A percentile compares a stretch with the other conserved stretches of the same genome.
Conservation (phyloP, 441 rosid species). For the Erodium trifolium region DNA sequence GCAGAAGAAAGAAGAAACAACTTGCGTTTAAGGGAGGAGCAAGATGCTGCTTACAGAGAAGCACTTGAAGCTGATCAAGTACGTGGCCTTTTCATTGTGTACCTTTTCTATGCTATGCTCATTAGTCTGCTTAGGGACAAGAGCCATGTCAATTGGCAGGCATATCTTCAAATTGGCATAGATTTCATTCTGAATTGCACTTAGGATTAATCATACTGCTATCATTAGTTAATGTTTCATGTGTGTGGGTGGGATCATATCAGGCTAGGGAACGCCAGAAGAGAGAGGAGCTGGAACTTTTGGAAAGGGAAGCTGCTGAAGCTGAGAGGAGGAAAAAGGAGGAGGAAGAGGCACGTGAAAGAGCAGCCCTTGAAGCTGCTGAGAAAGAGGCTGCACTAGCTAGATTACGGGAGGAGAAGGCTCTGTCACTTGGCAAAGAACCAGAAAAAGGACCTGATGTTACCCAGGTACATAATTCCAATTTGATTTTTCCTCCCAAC, state of each 20-base stretch:
- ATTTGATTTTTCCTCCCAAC: not conserved
- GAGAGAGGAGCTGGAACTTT: slow-evolving; percentile 72
- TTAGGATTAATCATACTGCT: no score
- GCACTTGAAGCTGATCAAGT: slow-evolving; percentile 99
- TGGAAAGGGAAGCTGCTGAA: slow-evolving; percentile 89
- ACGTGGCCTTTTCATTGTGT: slow-evolving; percentile 16
- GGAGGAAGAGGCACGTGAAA: slow-evolving; percentile 81
- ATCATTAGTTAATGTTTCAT: no score
- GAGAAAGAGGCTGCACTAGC: slow-evolving; percentile 72
- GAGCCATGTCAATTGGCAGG: no score
- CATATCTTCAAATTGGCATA: no score
- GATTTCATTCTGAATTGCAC: no score
- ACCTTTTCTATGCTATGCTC: not conserved
- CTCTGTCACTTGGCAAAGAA: slow-evolving; percentile 69
- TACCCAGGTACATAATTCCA: slow-evolving; percentile 48
- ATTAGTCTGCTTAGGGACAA: not conserved
- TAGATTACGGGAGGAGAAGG: slow-evolving; percentile 76
- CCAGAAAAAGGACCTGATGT: slow-evolving; percentile 84
- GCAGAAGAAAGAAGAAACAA: slow-evolving; percentile 87
- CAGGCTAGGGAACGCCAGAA: slow-evolving; percentile 91
- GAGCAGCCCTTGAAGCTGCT: slow-evolving; percentile 70
- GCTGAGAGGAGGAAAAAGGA: slow-evolving; percentile 76
- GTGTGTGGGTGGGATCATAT: not conserved
- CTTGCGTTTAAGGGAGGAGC: slow-evolving; percentile 84
- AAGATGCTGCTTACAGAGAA: slow-evolving; percentile 89